These are phyloP conservation scores for Astrothelium macrocarpum DNA, from an alignment of 495 filamentous ascomycete genomes.

Conservation along the genomic window DNA sequence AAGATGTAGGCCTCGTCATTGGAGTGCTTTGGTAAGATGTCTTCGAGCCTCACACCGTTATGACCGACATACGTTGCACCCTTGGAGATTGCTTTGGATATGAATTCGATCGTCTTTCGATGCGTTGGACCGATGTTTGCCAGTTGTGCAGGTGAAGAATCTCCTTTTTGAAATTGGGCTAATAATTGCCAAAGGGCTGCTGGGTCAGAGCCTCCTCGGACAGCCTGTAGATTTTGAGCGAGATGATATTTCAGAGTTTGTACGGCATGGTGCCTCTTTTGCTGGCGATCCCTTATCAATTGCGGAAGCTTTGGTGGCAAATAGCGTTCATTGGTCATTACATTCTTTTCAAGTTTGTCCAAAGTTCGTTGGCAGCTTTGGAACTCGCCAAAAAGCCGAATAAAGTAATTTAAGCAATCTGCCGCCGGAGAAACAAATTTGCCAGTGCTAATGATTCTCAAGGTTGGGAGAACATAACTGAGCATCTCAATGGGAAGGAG, in stretches of 20 bases:
- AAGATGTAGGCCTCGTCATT: constrained; percentile 17
- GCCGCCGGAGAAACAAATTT: not conserved
- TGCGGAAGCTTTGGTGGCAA: constrained; percentile 13
- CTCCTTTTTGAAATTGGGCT: not conserved
- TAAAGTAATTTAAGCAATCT: not conserved
- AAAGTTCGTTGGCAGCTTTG: constrained; percentile 1
- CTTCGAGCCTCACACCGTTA: constrained; percentile 8
- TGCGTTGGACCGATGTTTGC: constrained; percentile 1
- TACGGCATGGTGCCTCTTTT: not conserved
- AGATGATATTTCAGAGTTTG: not conserved
- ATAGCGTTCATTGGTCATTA: constrained; percentile 6
- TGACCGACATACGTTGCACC: constrained; percentile 24
- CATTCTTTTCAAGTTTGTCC: not conserved
- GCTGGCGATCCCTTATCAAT: constrained; percentile 8
- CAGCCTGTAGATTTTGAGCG: not conserved
- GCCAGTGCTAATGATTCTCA: not conserved
- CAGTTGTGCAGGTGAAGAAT: constrained; percentile 6
- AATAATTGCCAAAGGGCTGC: not conserved
- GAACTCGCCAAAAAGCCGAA: constrained; percentile 21
- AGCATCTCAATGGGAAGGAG: constrained; percentile 23
- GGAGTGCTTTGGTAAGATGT: constrained; percentile 3
- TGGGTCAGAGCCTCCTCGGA: not conserved
- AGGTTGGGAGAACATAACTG: not conserved
- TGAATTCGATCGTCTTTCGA: constrained; percentile 20
- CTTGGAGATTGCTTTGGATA: constrained; percentile 13